A percentile compares a stretch with the other conserved stretches of the same genome.
Evolutionary conservation across 495 filamentous ascomycete genomes (phyloP).

Genomic region (Penicillium longicatenatum): DNA sequence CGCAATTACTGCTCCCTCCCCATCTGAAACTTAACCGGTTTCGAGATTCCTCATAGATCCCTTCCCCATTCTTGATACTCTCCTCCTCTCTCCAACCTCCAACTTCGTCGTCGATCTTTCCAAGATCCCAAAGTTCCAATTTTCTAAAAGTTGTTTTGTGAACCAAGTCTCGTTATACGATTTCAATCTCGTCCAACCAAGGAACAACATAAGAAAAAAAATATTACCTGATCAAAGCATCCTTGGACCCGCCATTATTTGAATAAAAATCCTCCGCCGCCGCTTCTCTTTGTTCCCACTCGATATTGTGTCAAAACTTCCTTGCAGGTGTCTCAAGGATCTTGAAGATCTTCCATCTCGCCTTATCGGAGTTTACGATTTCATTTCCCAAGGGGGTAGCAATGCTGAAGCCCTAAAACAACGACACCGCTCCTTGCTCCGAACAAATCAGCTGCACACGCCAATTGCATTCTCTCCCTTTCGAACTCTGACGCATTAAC

Average conservation of each 20-base stretch:
- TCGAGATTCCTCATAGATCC: conserved; percentile 34
- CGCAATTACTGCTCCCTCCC: conserved; percentile 13
- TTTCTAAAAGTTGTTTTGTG: not conserved
- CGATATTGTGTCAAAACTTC: conserved; percentile 19
- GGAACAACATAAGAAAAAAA: not conserved
- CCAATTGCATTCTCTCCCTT: conserved; percentile 30
- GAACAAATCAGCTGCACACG: conserved; percentile 14
- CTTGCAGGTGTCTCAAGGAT: conserved; percentile 32
- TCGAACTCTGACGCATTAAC: conserved; percentile 24
- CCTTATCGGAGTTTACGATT: conserved; percentile 27
- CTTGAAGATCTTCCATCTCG: conserved; percentile 20
- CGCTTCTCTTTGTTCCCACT: not conserved
- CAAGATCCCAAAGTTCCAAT: not conserved
- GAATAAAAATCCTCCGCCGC: conserved; percentile 2
- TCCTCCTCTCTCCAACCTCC: not conserved
- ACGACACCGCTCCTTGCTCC: conserved; percentile 22
- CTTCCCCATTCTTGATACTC: conserved; percentile 24
- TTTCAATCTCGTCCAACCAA: not conserved
- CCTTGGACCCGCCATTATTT: not conserved
- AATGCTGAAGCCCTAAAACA: conserved; percentile 38
- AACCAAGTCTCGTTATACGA: not conserved
- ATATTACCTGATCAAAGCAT: not conserved
- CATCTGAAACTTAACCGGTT: conserved; percentile 3
- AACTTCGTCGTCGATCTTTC: conserved; percentile 1
- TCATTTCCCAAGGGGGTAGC: conserved; percentile 31